These are phyloP conservation scores for Scedosporium minutisporum DNA, from an alignment of 2,329 filamentous ascomycete species.

Conservation along the genomic window DNA sequence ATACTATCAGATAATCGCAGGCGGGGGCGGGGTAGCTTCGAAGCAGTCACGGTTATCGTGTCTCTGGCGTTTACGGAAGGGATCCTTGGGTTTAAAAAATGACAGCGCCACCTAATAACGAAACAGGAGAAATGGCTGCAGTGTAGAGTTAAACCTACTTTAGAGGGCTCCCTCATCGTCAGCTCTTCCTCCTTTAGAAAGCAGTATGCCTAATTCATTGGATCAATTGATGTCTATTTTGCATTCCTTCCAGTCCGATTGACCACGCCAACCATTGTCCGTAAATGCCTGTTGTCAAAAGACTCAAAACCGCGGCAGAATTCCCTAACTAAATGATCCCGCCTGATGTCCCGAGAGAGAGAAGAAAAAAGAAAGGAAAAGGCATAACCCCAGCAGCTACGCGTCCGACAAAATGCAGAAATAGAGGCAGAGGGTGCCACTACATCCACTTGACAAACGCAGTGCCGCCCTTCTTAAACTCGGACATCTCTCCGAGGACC, in stretches of 20 bases:
- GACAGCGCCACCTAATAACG: neutral
- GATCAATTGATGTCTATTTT: neutral
- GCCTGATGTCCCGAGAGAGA: neutral
- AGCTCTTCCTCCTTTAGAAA: too few species aligned
- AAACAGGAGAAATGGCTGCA: neutral
- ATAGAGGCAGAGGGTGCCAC: neutral
- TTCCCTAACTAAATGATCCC: neutral
- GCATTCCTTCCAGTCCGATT: neutral
- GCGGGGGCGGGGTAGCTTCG: too few species aligned
- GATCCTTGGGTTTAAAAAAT: neutral
- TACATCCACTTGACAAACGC: slow-evolving; percentile 51
- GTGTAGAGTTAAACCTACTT: neutral
- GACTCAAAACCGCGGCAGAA: neutral
- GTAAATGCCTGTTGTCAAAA: neutral
- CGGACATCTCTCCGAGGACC: slow-evolving; percentile 48
- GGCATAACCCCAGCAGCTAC: neutral
- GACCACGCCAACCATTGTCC: neutral
- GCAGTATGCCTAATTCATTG: neutral
- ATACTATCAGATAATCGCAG: neutral
- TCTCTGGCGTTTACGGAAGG: neutral
- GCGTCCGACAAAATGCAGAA: neutral
- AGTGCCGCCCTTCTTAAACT: slow-evolving; percentile 57
- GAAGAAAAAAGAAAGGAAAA: neutral
- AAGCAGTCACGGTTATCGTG: neutral
- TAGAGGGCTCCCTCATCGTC: too few species aligned